These are phyloP conservation scores for Rhizophagus clarus DNA, from an alignment of 192 early-diverging fungal genomes.

Conservation along the genomic window DNA sequence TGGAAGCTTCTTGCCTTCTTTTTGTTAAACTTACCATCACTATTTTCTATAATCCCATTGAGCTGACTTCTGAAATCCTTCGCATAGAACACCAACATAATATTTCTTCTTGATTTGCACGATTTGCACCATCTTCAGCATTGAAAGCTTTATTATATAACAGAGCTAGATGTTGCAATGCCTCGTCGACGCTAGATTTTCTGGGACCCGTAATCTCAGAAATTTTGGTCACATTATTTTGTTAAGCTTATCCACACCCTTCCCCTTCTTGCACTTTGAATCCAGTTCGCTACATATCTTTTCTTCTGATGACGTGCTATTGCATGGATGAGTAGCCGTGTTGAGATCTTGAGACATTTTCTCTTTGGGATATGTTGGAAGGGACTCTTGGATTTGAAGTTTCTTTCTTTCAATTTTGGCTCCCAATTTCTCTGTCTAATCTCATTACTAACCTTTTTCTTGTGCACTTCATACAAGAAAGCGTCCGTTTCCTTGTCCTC, in stretches of 20 bases:
- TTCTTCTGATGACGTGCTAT: too few relatives aligned
- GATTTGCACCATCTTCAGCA: too few relatives aligned
- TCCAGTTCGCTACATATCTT: too few relatives aligned
- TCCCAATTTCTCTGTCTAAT: neutral
- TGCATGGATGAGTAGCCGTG: neutral
- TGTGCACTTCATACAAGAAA: neutral
- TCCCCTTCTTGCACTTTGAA: too few relatives aligned
- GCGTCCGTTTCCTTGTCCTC: neutral
- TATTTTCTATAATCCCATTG: constrained; percentile 10
- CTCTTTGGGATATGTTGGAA: too few relatives aligned
- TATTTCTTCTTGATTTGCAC: constrained; percentile 17
- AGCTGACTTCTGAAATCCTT: constrained; percentile 27
- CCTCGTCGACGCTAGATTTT: neutral
- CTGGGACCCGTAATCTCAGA: neutral
- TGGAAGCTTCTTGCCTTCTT: constrained; percentile 23
- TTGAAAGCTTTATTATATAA: too few relatives aligned
- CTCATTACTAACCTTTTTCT: constrained; percentile 17
- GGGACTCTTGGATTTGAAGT: too few relatives aligned
- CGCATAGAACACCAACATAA: constrained; percentile 20
- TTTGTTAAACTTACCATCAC: constrained; percentile 3
- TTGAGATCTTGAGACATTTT: neutral
- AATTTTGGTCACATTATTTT: constrained; percentile 19
- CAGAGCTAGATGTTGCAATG: too few relatives aligned
- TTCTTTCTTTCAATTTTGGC: neutral
- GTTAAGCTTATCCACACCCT: too few relatives aligned